A percentile compares a stretch with the other conserved stretches of the same genome.
These are phyloP conservation scores for Colletotrichum sp. DNA, from an alignment of 2,329 filamentous ascomycete genomes.

Conservation along the genomic window DNA sequence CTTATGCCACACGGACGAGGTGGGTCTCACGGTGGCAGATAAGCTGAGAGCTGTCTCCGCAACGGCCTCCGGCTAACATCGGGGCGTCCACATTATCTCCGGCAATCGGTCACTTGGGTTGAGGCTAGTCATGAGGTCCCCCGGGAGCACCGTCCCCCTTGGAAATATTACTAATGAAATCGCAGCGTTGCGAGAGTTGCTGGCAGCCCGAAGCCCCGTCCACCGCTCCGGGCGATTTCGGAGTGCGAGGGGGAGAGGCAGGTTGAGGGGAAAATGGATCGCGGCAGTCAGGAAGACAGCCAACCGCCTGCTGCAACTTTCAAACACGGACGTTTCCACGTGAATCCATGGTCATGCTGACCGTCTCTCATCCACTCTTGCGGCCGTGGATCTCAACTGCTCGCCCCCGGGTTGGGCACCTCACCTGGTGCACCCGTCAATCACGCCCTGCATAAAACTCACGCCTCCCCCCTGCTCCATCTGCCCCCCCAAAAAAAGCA, in stretches of 20 bases:
- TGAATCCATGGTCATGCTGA: not conserved
- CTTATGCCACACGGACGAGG: not conserved
- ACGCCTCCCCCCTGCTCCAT: not conserved
- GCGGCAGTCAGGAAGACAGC: not conserved
- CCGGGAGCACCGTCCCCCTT: not conserved
- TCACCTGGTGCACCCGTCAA: not conserved
- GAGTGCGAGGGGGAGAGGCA: not conserved
- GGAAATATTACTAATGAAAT: not conserved
- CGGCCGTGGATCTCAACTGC: not conserved
- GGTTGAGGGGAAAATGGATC: not conserved
- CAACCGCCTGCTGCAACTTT: not conserved
- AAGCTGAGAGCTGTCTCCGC: not conserved
- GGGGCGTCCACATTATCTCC: not conserved
- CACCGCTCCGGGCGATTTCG: not conserved
- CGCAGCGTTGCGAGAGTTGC: not conserved
- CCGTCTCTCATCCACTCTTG: not conserved
- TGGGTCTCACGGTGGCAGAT: not conserved
- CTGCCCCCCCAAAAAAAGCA: not conserved
- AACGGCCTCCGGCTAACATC: constrained; percentile 8
- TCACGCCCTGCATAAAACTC: not conserved
- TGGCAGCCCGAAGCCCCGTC: not conserved
- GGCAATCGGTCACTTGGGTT: constrained; percentile 5
- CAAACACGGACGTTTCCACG: not conserved
- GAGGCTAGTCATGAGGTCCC: not conserved
- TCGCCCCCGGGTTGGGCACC: not conserved